Evolutionary conservation across 495 filamentous ascomycete species (phyloP), one percentile per base, ranked within the genome.

Genomic region (Trichoderma gamsii): DNA sequence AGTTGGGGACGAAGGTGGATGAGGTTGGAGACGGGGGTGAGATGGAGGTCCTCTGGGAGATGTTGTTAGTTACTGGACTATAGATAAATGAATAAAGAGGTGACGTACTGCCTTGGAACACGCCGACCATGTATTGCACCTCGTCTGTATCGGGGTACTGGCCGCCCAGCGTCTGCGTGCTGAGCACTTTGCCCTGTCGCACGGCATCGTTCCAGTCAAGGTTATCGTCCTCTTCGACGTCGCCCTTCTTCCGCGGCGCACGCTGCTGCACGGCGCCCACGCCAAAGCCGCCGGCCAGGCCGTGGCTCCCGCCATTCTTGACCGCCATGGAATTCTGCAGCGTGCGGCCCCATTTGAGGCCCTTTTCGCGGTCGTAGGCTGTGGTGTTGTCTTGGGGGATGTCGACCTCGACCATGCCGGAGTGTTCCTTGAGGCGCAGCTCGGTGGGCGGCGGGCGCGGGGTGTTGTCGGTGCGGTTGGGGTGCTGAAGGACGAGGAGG

Each of bases 331-430:
- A 77, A 71, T 78, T 78, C 35, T 75, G 70, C 25, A 83, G 73
- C 1, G 76, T 75, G 16, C 74, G 69, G 32, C 81, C 81, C 80
- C 79, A 82, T 16, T 73, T 75, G 51, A 82, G 70, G 44, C 81
- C 81, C 75, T 83, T 83, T 67, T 71, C 72, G 52, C 76, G 73
- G 74, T 83, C 79, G 74, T 83, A 83, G 64, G 72, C 76, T 51
- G 71, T 69, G 38, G 69, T 66, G 56, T 76, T 77, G 71, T 76
- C 72, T 66, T 81, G 66, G 29, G 81, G 81, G 63, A 79, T 75
- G 75, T 84, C 81, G 49, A 84, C 75, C 71, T 84, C 81, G 72
- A 79, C 67, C 74, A 83, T 80, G 73, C 81, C 81, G 0, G 77
- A 74, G 38, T 71, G 61, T 67, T 73, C 74, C 77, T 84, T 84